Evolutionary conservation across 2,329 filamentous ascomycete species (phyloP).

Genomic region (Cordyceps pruinosa): DNA sequence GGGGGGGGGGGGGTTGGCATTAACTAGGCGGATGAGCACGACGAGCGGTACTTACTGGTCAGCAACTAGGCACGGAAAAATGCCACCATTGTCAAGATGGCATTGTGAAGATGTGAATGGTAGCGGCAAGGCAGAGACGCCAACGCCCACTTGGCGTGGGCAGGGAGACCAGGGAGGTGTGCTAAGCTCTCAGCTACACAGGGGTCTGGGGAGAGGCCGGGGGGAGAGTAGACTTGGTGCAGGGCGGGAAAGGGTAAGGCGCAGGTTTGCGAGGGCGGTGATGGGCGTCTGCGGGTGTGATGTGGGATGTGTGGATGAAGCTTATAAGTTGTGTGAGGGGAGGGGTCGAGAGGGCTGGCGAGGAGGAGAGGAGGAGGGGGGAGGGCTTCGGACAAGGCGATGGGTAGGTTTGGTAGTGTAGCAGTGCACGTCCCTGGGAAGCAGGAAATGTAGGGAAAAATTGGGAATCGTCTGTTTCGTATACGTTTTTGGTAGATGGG

Average conservation of each 20-base stretch:
- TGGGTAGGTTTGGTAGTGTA: not conserved
- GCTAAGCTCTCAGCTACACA: slow-evolving; percentile 9
- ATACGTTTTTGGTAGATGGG: too few relatives aligned
- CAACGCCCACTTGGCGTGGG: not conserved
- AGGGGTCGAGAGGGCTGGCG: not conserved
- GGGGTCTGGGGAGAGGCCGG: not conserved
- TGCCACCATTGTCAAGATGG: not conserved
- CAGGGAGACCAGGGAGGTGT: not conserved
- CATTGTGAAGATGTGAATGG: not conserved
- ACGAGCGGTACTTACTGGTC: too few relatives aligned
- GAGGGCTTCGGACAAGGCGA: not conserved
- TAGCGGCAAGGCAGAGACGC: not conserved
- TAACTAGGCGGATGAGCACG: too few relatives aligned
- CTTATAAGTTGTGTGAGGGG: not conserved
- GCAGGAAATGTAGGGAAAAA: not conserved
- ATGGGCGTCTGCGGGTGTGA: not conserved
- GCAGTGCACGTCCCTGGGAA: not conserved
- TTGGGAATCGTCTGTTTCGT: too few relatives aligned
- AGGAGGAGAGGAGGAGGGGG: not conserved
- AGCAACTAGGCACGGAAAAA: too few relatives aligned
- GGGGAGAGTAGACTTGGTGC: not conserved
- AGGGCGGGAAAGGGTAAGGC: not conserved
- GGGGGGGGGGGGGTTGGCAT: too few relatives aligned
- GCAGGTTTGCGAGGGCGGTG: not conserved
- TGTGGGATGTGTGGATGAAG: not conserved